Percentiles rank a stretch among this genome's conserved stretches.
Conservation (phyloP, 1,284 basidiomycete species). For the Coniophora puteana region DNA sequence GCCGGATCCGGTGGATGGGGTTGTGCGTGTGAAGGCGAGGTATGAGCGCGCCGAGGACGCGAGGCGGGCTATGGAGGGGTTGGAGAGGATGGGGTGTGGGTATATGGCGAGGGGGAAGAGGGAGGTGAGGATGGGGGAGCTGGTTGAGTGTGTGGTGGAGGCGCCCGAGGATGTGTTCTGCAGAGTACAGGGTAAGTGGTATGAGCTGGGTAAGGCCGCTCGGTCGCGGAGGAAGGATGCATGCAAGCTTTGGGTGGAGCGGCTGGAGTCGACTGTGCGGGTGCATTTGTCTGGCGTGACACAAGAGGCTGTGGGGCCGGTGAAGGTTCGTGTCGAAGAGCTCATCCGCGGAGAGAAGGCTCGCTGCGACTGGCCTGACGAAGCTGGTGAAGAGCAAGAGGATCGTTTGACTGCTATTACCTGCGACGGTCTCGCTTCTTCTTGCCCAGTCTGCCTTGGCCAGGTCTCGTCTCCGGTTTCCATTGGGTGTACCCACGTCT, state of each 20-base stretch:
- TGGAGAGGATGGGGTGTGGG: too few species aligned
- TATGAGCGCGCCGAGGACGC: too few species aligned
- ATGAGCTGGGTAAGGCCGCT: too few species aligned
- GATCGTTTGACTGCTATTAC: constrained; percentile 39
- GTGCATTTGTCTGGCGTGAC: constrained; percentile 30
- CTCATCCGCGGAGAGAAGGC: constrained; percentile 47
- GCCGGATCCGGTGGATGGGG: too few species aligned
- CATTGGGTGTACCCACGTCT: constrained; percentile 49
- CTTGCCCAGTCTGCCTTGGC: constrained; percentile 52
- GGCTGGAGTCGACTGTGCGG: constrained; percentile 15
- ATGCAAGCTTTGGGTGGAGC: constrained; percentile 22
- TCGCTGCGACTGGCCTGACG: constrained; percentile 40
- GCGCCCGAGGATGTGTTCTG: too few species aligned
- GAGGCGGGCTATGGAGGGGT: too few species aligned
- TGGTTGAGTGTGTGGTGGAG: too few species aligned
- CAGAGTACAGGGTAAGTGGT: too few species aligned
- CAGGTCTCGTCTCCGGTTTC: constrained; percentile 37
- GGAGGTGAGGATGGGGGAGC: too few species aligned
- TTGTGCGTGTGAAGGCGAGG: too few species aligned
- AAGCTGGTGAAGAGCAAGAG: constrained; percentile 38
- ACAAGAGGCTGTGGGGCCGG: constrained; percentile 46
- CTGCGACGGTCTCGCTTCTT: constrained; percentile 43
- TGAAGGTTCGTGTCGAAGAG: constrained; percentile 58
- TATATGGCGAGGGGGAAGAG: too few species aligned
- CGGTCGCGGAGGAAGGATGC: too few species aligned